Evolutionary conservation across 192 early-diverging fungal species (phyloP), one percentile per base, ranked within the genome.

Genomic region (Podila horticola): DNA sequence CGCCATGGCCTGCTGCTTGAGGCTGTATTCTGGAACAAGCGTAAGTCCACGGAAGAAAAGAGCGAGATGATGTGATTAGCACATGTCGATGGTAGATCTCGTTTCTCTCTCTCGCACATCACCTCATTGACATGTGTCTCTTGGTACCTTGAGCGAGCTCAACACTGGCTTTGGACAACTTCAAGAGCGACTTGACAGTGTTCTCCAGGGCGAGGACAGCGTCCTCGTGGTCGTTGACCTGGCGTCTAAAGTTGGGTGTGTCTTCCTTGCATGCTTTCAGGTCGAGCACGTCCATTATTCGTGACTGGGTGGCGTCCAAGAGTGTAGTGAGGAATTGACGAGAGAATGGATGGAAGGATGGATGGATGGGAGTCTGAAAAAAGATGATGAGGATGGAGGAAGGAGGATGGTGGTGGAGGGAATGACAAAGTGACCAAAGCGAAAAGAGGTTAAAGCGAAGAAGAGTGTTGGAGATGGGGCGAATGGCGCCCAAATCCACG

Each of bases 181-280:
- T 90, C 5, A 86, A 64, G 17, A 90, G 67, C n/a, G 84, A 84
- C 57, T 84, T 85, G 67, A 89, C 77, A 7, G 86, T 84, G 52
- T 62, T 74, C 67, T 90, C 89, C 63, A 90, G 76, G 17, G 83
- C 83, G 28, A 79, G 64, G 33, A 90, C 68, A 12, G 89, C 87
- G 31, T 87, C 84, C 62, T 90, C 89, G 67, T 86, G 83, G 28
- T 73, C 76, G 48, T 70, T 70, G 45, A 90, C 75, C 29, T 85
- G 85, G 58, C 84, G 87, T 64, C 89, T 74, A 68, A 90, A 90
- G 22, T 63, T 64, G 29, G 89, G 89, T n/a, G 84, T 82, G 72
- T 90, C 89, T 61, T 90, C 89, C 66, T 85, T 75, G 79, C 89
- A 90, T 34, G 79, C 82, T 58, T 83, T 83, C 26, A 89, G 74